Percentiles rank a stretch among this genome's conserved stretches.
Evolutionary conservation across 2,329 filamentous ascomycete species (phyloP).

Genomic region (Emericellopsis atlantica): DNA sequence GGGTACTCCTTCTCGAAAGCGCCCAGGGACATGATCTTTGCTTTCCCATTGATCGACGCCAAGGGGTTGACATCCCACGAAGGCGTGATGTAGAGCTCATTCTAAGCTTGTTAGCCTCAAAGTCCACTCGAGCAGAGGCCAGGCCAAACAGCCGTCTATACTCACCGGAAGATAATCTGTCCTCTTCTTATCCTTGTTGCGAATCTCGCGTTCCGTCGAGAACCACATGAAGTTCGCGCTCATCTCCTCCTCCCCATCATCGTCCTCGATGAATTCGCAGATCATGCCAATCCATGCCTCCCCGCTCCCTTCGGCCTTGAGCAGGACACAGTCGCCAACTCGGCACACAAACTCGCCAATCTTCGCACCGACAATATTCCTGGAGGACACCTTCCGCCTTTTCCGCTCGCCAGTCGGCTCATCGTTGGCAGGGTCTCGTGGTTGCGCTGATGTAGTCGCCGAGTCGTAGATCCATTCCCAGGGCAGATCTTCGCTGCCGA

Average conservation of each 20-base stretch:
- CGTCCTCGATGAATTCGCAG: conserved; percentile 62
- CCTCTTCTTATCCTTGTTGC: conserved; percentile 71
- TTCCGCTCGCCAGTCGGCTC: conserved; percentile 17
- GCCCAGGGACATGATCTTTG: conserved; percentile 61
- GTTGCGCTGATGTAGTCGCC: conserved; percentile 14
- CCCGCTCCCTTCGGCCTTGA: conserved; percentile 77
- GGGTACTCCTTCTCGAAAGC: conserved; percentile 60
- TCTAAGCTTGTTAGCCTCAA: conserved; percentile 27
- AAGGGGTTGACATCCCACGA: conserved; percentile 81
- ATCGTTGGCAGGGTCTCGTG: conserved; percentile 5
- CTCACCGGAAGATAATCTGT: conserved; percentile 60
- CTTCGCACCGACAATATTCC: conserved; percentile 63
- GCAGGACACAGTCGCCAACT: conserved; percentile 70
- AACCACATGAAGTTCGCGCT: conserved; percentile 94
- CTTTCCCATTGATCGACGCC: conserved; percentile 81
- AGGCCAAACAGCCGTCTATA: too few relatives aligned
- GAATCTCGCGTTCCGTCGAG: conserved; percentile 78
- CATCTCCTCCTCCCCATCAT: conserved; percentile 46
- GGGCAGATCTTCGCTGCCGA: conserved; percentile 56
- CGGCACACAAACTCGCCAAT: conserved; percentile 72
- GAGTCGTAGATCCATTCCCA: conserved; percentile 68
- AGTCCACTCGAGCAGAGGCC: too few relatives aligned
- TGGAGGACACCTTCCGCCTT: conserved; percentile 18
- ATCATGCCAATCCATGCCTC: conserved; percentile 91
- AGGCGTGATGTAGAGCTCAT: conserved; percentile 85